Evolutionary conservation across 2,329 filamentous ascomycete species (phyloP).

Genomic region (Botrytis paeoniae): DNA sequence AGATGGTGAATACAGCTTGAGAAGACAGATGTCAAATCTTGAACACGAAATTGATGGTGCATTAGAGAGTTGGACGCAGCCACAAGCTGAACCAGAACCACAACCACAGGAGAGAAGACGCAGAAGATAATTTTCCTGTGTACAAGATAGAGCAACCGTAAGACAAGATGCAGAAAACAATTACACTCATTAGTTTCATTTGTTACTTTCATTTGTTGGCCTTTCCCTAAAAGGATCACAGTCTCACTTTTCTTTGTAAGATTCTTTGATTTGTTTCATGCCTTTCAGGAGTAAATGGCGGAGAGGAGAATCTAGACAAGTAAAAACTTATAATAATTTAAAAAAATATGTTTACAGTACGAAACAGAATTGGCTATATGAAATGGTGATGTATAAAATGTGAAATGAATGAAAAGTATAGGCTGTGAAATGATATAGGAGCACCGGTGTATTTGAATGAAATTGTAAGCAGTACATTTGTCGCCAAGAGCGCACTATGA

Average conservation of each 20-base stretch:
- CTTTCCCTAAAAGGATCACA: not conserved
- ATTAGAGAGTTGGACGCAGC: constrained; percentile 9
- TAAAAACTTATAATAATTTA: not conserved
- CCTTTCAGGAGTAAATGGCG: not conserved
- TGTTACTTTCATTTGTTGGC: not conserved
- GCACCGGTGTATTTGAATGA: not conserved
- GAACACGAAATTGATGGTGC: not conserved
- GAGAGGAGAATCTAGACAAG: not conserved
- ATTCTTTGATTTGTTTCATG: not conserved
- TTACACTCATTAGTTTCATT: not conserved
- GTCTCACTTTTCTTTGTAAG: not conserved
- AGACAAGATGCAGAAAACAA: not conserved
- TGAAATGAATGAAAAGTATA: not conserved
- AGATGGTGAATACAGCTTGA: not conserved
- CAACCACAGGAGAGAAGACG: not conserved
- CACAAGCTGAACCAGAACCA: not conserved
- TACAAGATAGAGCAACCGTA: not conserved
- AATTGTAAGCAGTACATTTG: not conserved
- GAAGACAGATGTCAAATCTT: not conserved
- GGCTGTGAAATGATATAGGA: not conserved
- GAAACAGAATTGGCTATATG: not conserved
- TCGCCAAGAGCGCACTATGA: not conserved
- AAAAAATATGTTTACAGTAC: not conserved
- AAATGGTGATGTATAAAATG: not conserved
- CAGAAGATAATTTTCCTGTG: not conserved